phyloP scores from a whole-genome alignment of 208 protist genomes.

The Phytomonas sp. region DNA sequence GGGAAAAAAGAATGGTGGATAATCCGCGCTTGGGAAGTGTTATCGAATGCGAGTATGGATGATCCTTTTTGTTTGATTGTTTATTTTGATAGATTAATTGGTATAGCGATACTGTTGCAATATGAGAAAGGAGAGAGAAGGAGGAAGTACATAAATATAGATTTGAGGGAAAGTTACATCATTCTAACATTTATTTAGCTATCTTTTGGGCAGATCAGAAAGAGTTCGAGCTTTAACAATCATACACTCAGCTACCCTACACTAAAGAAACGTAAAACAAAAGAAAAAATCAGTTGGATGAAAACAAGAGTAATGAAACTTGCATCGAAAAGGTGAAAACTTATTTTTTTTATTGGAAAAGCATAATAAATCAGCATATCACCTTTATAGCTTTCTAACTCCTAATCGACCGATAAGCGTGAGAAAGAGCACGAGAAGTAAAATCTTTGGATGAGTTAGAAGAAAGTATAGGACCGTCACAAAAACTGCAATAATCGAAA shows the following conservation, averaged over 20 bases:
- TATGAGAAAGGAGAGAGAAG: background rate
- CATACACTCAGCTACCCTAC: background rate
- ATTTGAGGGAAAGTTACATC: background rate
- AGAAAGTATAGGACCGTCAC: slow-evolving; percentile 5
- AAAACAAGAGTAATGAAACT: background rate
- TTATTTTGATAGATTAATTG: background rate
- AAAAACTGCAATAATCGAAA: slow-evolving; percentile 2
- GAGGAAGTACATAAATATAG: background rate
- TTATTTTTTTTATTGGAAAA: slow-evolving; percentile 2
- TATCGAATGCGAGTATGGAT: background rate
- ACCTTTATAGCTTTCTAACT: background rate
- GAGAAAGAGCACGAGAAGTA: background rate
- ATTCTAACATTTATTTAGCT: background rate
- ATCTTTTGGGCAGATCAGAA: background rate
- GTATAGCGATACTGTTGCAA: background rate
- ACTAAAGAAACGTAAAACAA: background rate
- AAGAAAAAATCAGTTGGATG: slow-evolving; percentile 5
- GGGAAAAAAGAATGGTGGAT: background rate
- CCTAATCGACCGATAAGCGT: background rate
- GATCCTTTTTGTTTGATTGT: background rate
- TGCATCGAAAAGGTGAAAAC: background rate
- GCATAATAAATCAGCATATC: slow-evolving; percentile 4
- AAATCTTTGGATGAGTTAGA: background rate
- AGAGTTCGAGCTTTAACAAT: background rate
- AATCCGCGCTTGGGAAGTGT: background rate